Conservation (phyloP, 2,329 filamentous ascomycete genomes). For the Colletotrichum viniferum region DNA sequence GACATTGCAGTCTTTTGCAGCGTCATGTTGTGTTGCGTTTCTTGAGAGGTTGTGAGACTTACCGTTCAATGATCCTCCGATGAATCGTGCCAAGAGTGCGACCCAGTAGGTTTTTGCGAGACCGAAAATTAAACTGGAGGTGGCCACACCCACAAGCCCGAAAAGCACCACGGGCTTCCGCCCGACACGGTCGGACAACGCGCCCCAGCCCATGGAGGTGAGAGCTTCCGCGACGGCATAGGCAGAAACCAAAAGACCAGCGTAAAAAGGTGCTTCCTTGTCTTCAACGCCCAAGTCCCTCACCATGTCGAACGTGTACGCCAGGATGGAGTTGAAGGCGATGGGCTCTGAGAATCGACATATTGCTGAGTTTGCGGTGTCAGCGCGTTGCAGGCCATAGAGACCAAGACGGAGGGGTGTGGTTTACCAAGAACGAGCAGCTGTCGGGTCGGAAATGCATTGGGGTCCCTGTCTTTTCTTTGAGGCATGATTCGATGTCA, state of each 20-base stretch:
- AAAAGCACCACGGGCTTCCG: constrained; percentile 33
- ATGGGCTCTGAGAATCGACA: constrained; percentile 50
- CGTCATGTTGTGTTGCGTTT: not conserved
- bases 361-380: constrained; percentile 35
- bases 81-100: constrained; percentile 42
- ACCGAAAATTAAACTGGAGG: constrained; percentile 46
- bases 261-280: constrained; percentile 48
- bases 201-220: constrained; percentile 46
- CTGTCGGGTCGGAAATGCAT: constrained; percentile 16
- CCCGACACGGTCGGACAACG: constrained; percentile 43
- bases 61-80: constrained; percentile 42
- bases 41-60: not conserved
- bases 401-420: not conserved
- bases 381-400: not conserved
- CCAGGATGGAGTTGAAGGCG: constrained; percentile 49
- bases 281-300: constrained; percentile 39
- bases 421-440: constrained; percentile 14
- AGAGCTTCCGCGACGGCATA: constrained; percentile 47
- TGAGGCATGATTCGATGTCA: constrained; percentile 9
- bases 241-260: constrained; percentile 51
- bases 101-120: constrained; percentile 46
- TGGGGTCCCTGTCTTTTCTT: constrained; percentile 7
- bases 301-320: constrained; percentile 48
- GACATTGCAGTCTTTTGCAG: not conserved
- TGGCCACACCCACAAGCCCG: constrained; percentile 33